Evolutionary conservation across 225 moss, liverwort and hornwort species (phyloP).

Genomic region (Physcomitrellopsis africana): DNA sequence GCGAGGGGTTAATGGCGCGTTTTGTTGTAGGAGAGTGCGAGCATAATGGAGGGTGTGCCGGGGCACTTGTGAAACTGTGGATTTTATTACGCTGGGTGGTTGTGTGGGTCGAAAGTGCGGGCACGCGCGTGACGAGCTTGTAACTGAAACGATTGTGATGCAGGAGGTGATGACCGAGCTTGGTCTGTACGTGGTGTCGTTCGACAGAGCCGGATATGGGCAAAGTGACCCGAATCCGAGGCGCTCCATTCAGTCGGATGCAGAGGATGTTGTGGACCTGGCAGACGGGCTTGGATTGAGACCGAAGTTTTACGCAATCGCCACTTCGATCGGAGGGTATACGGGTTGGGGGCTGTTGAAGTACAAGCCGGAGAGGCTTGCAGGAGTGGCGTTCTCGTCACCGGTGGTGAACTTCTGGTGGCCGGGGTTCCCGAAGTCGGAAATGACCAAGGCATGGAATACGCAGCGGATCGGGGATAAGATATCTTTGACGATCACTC

Average conservation of each 20-base stretch:
- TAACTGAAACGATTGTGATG: conserved; percentile 19
- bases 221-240: conserved; percentile 83
- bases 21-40: conserved; percentile 8
- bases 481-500: conserved; percentile 64
- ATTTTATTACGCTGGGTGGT: neutral
- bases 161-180: conserved; percentile 79
- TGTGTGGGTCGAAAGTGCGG: neutral
- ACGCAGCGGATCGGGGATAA: conserved; percentile 69
- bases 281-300: conserved; percentile 74
- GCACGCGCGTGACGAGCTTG: neutral
- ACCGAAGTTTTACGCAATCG: conserved; percentile 75
- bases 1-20: no score
- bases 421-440: conserved; percentile 67
- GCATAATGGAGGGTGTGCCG: neutral
- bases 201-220: conserved; percentile 92
- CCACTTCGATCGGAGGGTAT: conserved; percentile 70
- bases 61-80: neutral
- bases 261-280: conserved; percentile 82
- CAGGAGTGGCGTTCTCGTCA: conserved; percentile 83
- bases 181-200: conserved; percentile 70
- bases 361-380: conserved; percentile 87
- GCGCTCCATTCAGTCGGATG: conserved; percentile 77
- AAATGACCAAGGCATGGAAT: conserved; percentile 61
- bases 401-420: conserved; percentile 91
- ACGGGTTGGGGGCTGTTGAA: conserved; percentile 77